phyloP scores from a whole-genome alignment of 2,329 filamentous ascomycete species.

The Aspergillus sp. region DNA sequence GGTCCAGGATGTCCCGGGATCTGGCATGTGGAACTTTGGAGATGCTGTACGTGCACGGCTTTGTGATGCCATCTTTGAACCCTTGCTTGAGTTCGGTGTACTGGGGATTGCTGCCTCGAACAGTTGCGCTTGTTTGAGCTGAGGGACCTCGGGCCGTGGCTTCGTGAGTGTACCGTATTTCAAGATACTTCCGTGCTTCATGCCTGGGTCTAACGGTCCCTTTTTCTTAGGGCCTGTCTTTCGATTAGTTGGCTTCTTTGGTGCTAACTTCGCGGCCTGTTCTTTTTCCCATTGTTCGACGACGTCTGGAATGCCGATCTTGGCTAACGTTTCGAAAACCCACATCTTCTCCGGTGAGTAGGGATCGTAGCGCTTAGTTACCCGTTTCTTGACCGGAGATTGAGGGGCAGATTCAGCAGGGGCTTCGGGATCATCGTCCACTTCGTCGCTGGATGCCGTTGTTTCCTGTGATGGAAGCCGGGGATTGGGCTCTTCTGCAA shows the following conservation, averaged over 20 bases:
- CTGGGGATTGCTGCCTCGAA: conserved; percentile 21
- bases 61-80: conserved; percentile 4
- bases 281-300: conserved; percentile 58
- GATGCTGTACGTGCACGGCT: conserved; percentile 1
- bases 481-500: conserved; percentile 60
- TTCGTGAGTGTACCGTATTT: conserved; percentile 37
- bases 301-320: conserved; percentile 57
- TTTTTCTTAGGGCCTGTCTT: conserved; percentile 28
- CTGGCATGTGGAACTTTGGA: conserved; percentile 9
- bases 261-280: conserved; percentile 24
- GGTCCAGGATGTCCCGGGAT: background rate
- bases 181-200: conserved; percentile 36
- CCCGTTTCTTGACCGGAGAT: conserved; percentile 19
- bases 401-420: conserved; percentile 16
- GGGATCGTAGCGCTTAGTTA: conserved; percentile 53
- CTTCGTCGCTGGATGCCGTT: conserved; percentile 24
- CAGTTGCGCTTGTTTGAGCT: conserved; percentile 23
- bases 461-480: conserved; percentile 32
- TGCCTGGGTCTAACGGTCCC: conserved; percentile 32
- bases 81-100: conserved; percentile 8
- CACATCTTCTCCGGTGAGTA: conserved; percentile 59
- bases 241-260: conserved; percentile 19
- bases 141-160: conserved; percentile 22
- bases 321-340: conserved; percentile 60
- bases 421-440: conserved; percentile 21